Evolutionary conservation across 208 protist species (phyloP).

Genomic region (Phytomonas serpens): DNA sequence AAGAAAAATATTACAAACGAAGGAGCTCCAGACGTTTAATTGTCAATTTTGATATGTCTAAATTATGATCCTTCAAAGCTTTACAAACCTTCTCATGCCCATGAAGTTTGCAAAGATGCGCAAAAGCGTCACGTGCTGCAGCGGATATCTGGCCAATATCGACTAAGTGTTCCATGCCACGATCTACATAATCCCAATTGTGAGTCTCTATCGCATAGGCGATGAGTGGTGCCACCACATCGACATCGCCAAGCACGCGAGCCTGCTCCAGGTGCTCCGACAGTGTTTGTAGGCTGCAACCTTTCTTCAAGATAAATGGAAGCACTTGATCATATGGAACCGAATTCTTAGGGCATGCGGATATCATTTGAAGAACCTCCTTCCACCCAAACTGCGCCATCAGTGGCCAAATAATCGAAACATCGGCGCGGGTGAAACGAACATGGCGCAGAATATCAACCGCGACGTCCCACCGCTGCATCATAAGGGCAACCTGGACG

Average conservation of each 20-base stretch:
- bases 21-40: slow-evolving; percentile 73
- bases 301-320: slow-evolving; percentile 60
- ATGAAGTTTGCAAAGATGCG: slow-evolving; percentile 66
- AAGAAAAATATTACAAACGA: slow-evolving; percentile 33
- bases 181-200: slow-evolving; percentile 75
- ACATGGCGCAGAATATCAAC: slow-evolving; percentile 68
- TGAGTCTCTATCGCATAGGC: slow-evolving; percentile 54
- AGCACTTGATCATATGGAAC: slow-evolving; percentile 68
- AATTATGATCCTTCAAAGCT: slow-evolving; percentile 43
- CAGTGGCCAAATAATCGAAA: slow-evolving; percentile 66
- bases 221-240: slow-evolving; percentile 79
- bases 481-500: slow-evolving; percentile 50
- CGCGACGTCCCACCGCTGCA: slow-evolving; percentile 69
- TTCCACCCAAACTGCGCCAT: slow-evolving; percentile 70
- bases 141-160: slow-evolving; percentile 78
- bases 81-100: slow-evolving; percentile 46
- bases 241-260: slow-evolving; percentile 71
- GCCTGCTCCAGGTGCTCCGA: slow-evolving; percentile 84
- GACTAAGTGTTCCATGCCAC: slow-evolving; percentile 71
- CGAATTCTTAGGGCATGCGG: slow-evolving; percentile 73
- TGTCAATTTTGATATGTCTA: slow-evolving; percentile 52
- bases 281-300: slow-evolving; percentile 69
- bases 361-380: slow-evolving; percentile 74
- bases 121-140: slow-evolving; percentile 56
- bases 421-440: slow-evolving; percentile 47